phyloP scores from a whole-genome alignment of 2,329 filamentous ascomycete species.

The Periglandula ipomoeae region DNA sequence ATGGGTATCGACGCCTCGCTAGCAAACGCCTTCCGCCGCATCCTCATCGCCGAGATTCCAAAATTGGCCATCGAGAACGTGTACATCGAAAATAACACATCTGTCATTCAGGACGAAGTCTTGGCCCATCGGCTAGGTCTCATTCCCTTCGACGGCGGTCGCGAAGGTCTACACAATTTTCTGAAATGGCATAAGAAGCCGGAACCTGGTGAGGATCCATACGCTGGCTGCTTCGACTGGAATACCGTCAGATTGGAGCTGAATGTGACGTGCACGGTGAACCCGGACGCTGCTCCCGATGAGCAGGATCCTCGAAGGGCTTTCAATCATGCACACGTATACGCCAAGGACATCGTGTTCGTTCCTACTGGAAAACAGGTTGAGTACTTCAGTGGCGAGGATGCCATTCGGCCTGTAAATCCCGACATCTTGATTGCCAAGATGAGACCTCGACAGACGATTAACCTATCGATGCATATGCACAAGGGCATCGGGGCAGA shows the following conservation, averaged over 20 bases:
- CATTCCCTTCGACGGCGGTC: constrained; percentile 75
- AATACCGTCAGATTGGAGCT: constrained; percentile 81
- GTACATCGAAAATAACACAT: constrained; percentile 93
- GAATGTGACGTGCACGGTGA: constrained; percentile 71
- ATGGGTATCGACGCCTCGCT: constrained; percentile 86
- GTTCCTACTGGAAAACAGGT: constrained; percentile 64
- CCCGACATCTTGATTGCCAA: constrained; percentile 93
- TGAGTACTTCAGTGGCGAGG: constrained; percentile 57
- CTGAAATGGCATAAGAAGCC: constrained; percentile 76
- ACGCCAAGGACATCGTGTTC: constrained; percentile 70
- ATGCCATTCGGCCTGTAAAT: constrained; percentile 67
- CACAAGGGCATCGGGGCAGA: constrained; percentile 90
- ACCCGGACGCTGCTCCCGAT: constrained; percentile 57
- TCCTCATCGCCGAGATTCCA: constrained; percentile 88
- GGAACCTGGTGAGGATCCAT: constrained; percentile 49
- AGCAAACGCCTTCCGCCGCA: constrained; percentile 94
- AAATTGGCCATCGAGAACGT: constrained; percentile 90
- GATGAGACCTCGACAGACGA: constrained; percentile 79
- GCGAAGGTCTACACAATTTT: constrained; percentile 65
- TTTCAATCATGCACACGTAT: constrained; percentile 78
- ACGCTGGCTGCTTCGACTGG: constrained; percentile 59
- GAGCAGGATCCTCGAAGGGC: constrained; percentile 77
- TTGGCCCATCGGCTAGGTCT: constrained; percentile 83
- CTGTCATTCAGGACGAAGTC: constrained; percentile 95
- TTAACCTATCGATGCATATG: constrained; percentile 83